phyloP scores from a whole-genome alignment of 495 filamentous ascomycete genomes.

The Hypoxylon subgilvum region DNA sequence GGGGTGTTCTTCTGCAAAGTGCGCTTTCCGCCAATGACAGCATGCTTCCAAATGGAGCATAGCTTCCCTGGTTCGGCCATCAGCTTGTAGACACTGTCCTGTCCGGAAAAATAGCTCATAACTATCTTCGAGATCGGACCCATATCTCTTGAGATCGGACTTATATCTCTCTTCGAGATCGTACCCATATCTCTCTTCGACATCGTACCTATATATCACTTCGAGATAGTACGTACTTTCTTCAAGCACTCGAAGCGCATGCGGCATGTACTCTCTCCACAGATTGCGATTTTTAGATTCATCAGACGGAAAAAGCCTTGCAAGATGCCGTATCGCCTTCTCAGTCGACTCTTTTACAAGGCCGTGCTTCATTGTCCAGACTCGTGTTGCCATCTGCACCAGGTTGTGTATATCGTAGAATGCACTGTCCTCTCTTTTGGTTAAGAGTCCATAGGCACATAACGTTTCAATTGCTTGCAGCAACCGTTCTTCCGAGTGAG shows the following conservation, averaged over 20 bases:
- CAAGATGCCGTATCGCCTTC: conserved; percentile 10
- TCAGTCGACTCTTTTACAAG: background rate
- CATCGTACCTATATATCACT: too few species aligned
- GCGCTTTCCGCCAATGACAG: too few species aligned
- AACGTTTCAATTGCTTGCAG: conserved; percentile 44
- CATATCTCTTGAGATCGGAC: too few species aligned
- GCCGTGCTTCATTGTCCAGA: conserved; percentile 38
- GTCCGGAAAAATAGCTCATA: too few species aligned
- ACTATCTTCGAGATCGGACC: too few species aligned
- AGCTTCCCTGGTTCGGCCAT: too few species aligned
- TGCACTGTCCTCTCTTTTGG: conserved; percentile 25
- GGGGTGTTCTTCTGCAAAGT: too few species aligned
- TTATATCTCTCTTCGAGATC: too few species aligned
- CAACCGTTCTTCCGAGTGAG: conserved; percentile 24
- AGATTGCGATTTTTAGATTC: conserved; percentile 14
- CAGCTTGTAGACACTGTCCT: too few species aligned
- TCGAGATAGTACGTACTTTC: background rate
- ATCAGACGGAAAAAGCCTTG: conserved; percentile 16
- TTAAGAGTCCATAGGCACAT: conserved; percentile 42
- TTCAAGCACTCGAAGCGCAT: conserved; percentile 34
- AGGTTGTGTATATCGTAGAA: conserved; percentile 51
- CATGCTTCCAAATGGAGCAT: too few species aligned
- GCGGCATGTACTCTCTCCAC: conserved; percentile 41
- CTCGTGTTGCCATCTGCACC: conserved; percentile 52
- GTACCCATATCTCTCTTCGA: too few species aligned